phyloP scores from a whole-genome alignment of 176 grass and related monocot species.

The Microstegium vimineum region DNA sequence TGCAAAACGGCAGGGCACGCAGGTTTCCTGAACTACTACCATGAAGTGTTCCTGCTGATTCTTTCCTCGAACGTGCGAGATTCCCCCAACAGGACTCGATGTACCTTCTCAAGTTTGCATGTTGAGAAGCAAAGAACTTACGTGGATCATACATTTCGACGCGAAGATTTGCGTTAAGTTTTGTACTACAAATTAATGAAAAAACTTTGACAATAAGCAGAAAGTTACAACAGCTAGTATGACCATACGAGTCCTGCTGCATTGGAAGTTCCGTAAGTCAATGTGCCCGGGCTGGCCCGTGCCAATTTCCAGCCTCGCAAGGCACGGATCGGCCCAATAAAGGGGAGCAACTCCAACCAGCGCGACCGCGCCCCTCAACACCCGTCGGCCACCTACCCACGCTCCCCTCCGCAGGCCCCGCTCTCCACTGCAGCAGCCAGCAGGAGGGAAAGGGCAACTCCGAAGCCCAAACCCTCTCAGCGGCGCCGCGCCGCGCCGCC shows the following conservation, averaged over 20 bases:
- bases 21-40: not conserved
- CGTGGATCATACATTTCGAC: not conserved
- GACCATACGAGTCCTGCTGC: not conserved
- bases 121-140: not conserved
- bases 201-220: not conserved
- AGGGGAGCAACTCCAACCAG: not conserved
- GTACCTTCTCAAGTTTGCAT: not conserved
- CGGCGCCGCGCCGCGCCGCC: not conserved
- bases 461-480: slow-evolving; percentile 27
- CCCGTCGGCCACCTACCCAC: not conserved
- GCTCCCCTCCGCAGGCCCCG: not conserved
- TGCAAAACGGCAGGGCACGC: not conserved
- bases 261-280: not conserved
- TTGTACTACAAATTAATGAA: not conserved
- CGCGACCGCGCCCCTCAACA: not conserved
- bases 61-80: not conserved
- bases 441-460: not conserved
- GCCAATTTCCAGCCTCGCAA: slow-evolving; percentile 4
- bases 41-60: not conserved
- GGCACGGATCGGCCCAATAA: slow-evolving; percentile 26
- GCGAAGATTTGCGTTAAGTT: not conserved
- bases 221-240: not conserved
- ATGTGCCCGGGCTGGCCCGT: not conserved
- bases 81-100: not conserved
- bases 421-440: not conserved